Conservation (phyloP, 352 stramenopile genomes). For the Phytopythium oedochilum region DNA sequence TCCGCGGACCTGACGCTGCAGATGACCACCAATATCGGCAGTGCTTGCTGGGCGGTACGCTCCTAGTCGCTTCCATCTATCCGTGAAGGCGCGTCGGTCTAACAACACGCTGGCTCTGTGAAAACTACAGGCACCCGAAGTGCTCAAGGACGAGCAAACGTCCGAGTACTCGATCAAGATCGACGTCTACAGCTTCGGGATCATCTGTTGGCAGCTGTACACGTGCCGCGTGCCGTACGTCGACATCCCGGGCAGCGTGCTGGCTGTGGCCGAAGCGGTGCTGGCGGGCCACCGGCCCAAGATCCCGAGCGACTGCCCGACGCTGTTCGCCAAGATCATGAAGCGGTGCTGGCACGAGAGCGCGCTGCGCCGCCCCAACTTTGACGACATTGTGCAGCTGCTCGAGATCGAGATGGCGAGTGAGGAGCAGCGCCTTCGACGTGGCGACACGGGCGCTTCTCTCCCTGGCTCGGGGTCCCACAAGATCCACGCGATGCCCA, state of each 20-base stretch:
- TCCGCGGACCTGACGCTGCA: slow-evolving; percentile 60
- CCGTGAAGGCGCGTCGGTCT: no score
- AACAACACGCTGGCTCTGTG: background rate
- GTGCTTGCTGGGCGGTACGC: slow-evolving; percentile 65
- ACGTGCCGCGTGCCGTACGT: slow-evolving; percentile 67
- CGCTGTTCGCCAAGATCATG: slow-evolving; percentile 81
- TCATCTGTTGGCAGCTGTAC: slow-evolving; percentile 83
- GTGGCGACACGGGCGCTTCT: slow-evolving; percentile 4
- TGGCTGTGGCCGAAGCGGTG: slow-evolving; percentile 72
- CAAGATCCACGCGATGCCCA: slow-evolving; percentile 1
- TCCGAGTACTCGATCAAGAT: slow-evolving; percentile 80
- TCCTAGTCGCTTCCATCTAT: background rate
- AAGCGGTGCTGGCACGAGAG: slow-evolving; percentile 73
- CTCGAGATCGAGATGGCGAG: slow-evolving; percentile 66
- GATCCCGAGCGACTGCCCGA: slow-evolving; percentile 56
- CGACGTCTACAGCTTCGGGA: slow-evolving; percentile 83
- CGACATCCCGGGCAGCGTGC: slow-evolving; percentile 72
- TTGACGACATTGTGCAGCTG: slow-evolving; percentile 77
- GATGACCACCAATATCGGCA: slow-evolving; percentile 83
- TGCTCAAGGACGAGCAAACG: slow-evolving; percentile 62
- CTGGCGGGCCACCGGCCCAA: slow-evolving; percentile 51
- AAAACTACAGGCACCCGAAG: slow-evolving; percentile 38
- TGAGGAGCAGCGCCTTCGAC: slow-evolving; percentile 26
- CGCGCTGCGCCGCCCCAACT: slow-evolving; percentile 56
- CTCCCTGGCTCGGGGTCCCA: background rate